Base-by-base conservation (phyloP, 805 yeast genomes). In the Candida ovalis region DNA sequence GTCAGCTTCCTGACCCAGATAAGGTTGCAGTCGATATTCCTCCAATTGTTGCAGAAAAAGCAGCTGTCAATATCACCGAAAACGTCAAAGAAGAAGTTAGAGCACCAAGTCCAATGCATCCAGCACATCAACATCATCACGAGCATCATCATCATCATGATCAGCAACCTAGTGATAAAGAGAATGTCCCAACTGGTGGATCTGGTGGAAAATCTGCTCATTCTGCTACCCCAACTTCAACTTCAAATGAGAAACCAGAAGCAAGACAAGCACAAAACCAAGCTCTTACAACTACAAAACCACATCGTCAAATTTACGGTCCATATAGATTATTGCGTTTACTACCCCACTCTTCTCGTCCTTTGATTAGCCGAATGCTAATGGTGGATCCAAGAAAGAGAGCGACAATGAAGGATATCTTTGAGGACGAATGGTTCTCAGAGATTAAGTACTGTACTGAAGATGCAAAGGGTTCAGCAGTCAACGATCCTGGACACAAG, bases 261-360 rank as follows among this genome's bases (percentile, higher is more conserved):
- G 62, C 68, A 28, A 62, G 71, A 40, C 69, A 68, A 30, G 55
- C 61, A 8, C 41, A 39, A 12, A 23, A 17, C 9, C 28, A 39
- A 12, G 30, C n/a, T 6, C 1, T 30, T 13, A 22, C 60, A 22
- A 42, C 56, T 38, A 47, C 59, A n/a, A 72, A 75, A 54, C 57
- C 70, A 32, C 70, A 66, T 57, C 80, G 78, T 56, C 83, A 81
- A 52, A 80, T 86, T 22, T 90, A 86, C 59, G 96, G 96, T 6
- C 92, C 94, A 10, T 87, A 87, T 67, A 73, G 96, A 62, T 70
- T 87, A 54, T 80, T 87, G 84, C 78, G 96, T 67, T 69, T 87
- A 44, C 68, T 87, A 33, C 96, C 96, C 4, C 96, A 87, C 64
- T 90, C 92, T 7, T 72, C 94, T 15, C 76, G 96, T 65, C 94